Evolutionary conservation across 2,329 filamentous ascomycete species (phyloP).

Genomic region (Ophiostoma sp.): DNA sequence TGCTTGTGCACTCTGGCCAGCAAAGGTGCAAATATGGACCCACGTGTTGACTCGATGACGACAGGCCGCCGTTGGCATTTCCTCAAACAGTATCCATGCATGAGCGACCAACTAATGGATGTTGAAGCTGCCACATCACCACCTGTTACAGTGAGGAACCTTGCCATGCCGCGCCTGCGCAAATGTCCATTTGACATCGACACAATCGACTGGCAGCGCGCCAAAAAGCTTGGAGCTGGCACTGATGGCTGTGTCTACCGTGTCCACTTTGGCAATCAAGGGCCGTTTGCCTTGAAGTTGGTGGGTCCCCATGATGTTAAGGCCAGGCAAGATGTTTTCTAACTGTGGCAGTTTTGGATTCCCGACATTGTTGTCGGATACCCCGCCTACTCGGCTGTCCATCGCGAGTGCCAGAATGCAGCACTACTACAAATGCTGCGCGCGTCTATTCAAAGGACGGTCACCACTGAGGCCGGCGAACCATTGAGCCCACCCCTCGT

Average conservation of each 20-base stretch:
- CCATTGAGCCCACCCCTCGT: slow-evolving; percentile 13
- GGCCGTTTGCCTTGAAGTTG: slow-evolving; percentile 24
- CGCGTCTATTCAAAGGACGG: no score
- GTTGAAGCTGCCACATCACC: not conserved
- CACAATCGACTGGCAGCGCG: slow-evolving; percentile 19
- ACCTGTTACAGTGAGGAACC: not conserved
- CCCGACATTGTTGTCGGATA: not conserved
- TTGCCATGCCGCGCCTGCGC: slow-evolving; percentile 16
- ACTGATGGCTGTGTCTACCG: slow-evolving; percentile 20
- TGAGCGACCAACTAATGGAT: slow-evolving; percentile 21
- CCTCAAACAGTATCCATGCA: slow-evolving; percentile 3
- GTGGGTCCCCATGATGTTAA: no score
- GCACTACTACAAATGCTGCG: slow-evolving; percentile 20
- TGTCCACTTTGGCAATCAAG: slow-evolving; percentile 24
- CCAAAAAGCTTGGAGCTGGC: slow-evolving; percentile 7
- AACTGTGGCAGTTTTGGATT: slow-evolving; percentile 19
- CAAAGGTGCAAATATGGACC: slow-evolving; percentile 5
- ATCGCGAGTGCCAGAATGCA: slow-evolving; percentile 24
- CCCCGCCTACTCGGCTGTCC: slow-evolving; percentile 19
- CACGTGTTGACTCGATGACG: slow-evolving; percentile 2
- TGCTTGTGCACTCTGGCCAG: no score
- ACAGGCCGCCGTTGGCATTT: slow-evolving; percentile 1
- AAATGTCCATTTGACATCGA: slow-evolving; percentile 23
- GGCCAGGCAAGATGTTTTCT: no score
- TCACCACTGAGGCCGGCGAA: no score